A percentile compares a stretch with the other conserved stretches of the same genome.
phyloP scores from a whole-genome alignment of 768 basidiomycete species.

The Crepidotus variabilis region DNA sequence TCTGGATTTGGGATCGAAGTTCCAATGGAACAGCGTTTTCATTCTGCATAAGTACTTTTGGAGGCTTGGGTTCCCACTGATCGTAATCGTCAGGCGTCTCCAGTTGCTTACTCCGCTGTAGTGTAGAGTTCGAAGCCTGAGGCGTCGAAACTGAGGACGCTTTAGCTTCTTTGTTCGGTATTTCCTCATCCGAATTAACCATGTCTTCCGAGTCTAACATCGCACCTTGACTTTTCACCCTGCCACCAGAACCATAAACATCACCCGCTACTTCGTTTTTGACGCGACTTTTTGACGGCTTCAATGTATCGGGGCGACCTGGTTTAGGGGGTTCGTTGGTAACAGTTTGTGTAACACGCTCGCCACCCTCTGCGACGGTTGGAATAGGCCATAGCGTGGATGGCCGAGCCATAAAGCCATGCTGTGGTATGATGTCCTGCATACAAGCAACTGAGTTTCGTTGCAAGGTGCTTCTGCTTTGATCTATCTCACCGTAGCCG shows the following conservation, averaged over 20 bases:
- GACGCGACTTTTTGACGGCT: conserved; percentile 27
- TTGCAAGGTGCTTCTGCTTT: background rate
- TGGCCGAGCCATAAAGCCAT: conserved; percentile 61
- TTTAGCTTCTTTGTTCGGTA: background rate
- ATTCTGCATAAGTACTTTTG: conserved; percentile 52
- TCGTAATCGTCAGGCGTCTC: conserved; percentile 18
- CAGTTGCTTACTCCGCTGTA: background rate
- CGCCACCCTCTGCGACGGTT: conserved; percentile 23
- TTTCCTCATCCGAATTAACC: background rate
- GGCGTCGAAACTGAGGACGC: background rate
- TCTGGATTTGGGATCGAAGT: conserved; percentile 64
- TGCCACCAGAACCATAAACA: conserved; percentile 9
- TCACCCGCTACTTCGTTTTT: conserved; percentile 11
- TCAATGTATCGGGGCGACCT: conserved; percentile 45
- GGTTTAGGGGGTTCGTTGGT: conserved; percentile 44
- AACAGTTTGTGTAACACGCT: conserved; percentile 32
- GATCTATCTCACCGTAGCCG: conserved; percentile 43
- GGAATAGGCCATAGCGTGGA: conserved; percentile 57
- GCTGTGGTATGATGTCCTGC: conserved; percentile 65
- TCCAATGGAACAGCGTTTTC: conserved; percentile 41
- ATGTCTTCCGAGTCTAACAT: conserved; percentile 21
- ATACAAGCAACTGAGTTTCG: background rate
- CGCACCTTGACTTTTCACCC: conserved; percentile 25
- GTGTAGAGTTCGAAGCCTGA: background rate
- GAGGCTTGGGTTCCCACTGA: conserved; percentile 50